Base-by-base conservation (phyloP, 2,329 filamentous ascomycete genomes). In the Lecanicillium sp. region DNA sequence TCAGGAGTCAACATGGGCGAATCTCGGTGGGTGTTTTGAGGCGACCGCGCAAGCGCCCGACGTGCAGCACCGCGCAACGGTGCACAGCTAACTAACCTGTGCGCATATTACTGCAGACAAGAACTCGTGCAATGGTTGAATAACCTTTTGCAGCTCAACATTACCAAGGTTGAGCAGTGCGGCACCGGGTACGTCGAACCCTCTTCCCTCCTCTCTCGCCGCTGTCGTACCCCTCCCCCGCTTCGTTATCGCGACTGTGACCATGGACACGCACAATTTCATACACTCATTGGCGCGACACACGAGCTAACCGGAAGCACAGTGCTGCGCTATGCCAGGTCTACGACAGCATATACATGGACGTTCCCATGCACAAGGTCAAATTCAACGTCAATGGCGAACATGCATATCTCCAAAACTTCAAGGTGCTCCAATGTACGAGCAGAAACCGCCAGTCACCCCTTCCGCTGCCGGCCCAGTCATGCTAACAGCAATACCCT, bases 101-200 rank as follows among this genome's bases (percentile, higher is more conserved):
- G 15, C 10, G 8, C 17, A 5, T 15, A 17, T 6, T 5, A 33
- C 19, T 15, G 43, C 55, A 97, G 92, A 73, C 92, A 98, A 69
- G 92, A 98, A 71, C 79, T 98, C 53, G 74, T 98, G 53, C 77
- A 81, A 68, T 98, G 92, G 92, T 73, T 97, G 51, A 98, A 98
- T 74, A 90, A 86, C 74, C 84, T 98, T 46, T 81, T 98, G 37
- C 88, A 96, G 71, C 83, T 98, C 57, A 98, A 97, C 71, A 81
- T 98, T 56, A 97, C 85, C 56, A 97, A 96, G 69, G 87, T 98
- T 61, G 92, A 98, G 71, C 92, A 98, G 75, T 97, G 90, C 64
- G 92, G 92, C 62, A 97, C 90, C 58, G 92, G 90, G 90, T 97
- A 81, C 55, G 70, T 62, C 46, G 49, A 34, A 37, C 37, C 31